Base-by-base conservation (phyloP, 2,329 filamentous ascomycete genomes). In the Epicoccum nigrum region DNA sequence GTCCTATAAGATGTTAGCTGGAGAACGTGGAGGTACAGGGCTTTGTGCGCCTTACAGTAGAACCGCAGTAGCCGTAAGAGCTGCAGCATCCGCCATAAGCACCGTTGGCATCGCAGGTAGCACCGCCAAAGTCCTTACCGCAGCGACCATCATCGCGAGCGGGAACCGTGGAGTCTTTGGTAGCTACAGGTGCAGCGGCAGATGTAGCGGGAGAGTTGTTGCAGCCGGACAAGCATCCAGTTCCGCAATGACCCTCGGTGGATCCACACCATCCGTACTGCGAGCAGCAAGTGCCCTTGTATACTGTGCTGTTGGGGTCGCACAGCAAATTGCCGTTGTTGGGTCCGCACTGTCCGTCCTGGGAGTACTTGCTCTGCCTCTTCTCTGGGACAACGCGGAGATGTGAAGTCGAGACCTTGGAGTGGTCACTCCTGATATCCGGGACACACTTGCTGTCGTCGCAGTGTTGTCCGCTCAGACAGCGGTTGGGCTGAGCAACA, bases 201-300 rank as follows among this genome's bases (percentile, higher is more conserved):
- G 23, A 25, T n/a, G n/a, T 42, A 17, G 56, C 38, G 13, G 54
- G 30, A 34, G 38, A 20, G 47, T 54, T 45, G 20, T 55, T 56
- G 62, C 70, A 74, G 34, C 68, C 70, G 13, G 71, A 73, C 7
- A 67, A 49, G 43, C 71, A 74, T 9, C 72, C 72, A 20, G 61
- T 64, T 30, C 65, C 74, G 55, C 73, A 75, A 54, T 75, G 71
- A 21, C 64, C 72, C n/a, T 68, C 41, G 30, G 72, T 74, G 51
- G 71, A 71, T 58, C 77, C 78, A 54, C 78, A 80, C 69, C 72
- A 74, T 39, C 71, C 70, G 51, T 75, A 73, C 57, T 67, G 62
- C 34, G 75, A 77, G 62, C 78, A 81, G 58, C 78, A 80, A 25
- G 70, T 66, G 32, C 77, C 78, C 2, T 59, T 71, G 64, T 81